These are phyloP conservation scores for Stenogyne calaminthoides DNA, from an alignment of 305 asterid genomes.

Conservation along the genomic window DNA sequence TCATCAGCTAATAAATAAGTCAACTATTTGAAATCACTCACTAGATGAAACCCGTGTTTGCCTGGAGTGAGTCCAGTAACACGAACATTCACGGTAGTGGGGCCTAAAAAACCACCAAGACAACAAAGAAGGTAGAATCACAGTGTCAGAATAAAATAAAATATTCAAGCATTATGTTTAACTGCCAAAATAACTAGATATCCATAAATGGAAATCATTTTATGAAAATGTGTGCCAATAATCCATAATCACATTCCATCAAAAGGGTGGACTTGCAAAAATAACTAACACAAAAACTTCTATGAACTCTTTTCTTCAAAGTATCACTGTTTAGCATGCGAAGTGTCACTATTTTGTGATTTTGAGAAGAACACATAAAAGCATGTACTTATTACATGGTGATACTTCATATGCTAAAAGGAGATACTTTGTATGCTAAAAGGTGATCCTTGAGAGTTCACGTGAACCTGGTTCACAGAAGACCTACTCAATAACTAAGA, in stretches of 20 bases:
- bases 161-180: not conserved
- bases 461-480: too few relatives aligned
- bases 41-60: constrained; percentile 92
- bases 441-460: too few relatives aligned
- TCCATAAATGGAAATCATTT: not conserved
- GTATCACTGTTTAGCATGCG: too few relatives aligned
- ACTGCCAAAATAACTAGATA: not conserved
- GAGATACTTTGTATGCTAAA: too few relatives aligned
- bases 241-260: not conserved
- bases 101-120: constrained; percentile 52
- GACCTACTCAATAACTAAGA: not conserved
- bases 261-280: not conserved
- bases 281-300: not conserved
- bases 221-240: not conserved
- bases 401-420: too few relatives aligned
- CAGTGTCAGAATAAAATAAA: not conserved
- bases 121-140: constrained; percentile 9
- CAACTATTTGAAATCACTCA: constrained; percentile 38
- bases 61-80: constrained; percentile 90
- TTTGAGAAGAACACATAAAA: too few relatives aligned
- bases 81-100: constrained; percentile 84
- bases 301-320: too few relatives aligned
- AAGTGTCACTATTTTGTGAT: too few relatives aligned
- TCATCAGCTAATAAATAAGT: constrained; percentile 4
- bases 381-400: too few relatives aligned